Evolutionary conservation across 495 filamentous ascomycete species (phyloP), one percentile per base, ranked within the genome.

Genomic region (Penicillium simplicissimum): DNA sequence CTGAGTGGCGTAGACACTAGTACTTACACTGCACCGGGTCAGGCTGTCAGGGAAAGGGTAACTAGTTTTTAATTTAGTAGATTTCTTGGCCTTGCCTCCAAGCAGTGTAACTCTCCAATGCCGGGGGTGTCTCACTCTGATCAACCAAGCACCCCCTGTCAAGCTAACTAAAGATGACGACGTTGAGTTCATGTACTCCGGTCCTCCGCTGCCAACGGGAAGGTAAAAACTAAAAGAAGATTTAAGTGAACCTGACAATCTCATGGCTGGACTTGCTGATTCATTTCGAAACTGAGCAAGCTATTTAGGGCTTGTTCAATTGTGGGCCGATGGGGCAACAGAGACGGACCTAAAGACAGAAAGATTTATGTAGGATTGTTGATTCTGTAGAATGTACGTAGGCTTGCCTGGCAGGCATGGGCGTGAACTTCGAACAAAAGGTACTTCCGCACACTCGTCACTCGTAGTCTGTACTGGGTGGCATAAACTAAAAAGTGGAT

Each of bases 71-170:
- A 28, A n/a, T 4, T 31, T 35, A 28, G 48, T 25, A 10, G 31
- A 15, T 34, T 25, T 28, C 36, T 52, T 36, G 38, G 38, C 4
- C 25, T 28, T 28, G 25, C 25, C 25, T 2, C 15, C 23, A 37
- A 58, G 59, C 62, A 68, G 55, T 65, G 62, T 60, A 65, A 66
- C 67, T 57, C 53, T 17, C 23, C 7, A 48, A 48, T 48, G 45
- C 45, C 45, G 21, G 14, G 42, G n/a, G 23, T 53, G 19, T 13
- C 19, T 23, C 28, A 23, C n/a, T 28, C 55, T 49, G 47, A 40
- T 13, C 43, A 56, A 35, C 56, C 51, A 57, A 42, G 35, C 35
- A 38, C 48, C 55, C n/a, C 52, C 36, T 11, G 25, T 15, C 11
- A 13, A 31, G 10, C 21, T 15, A 8, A 53, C n/a, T 36, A 53